Percentiles rank a stretch among this genome's conserved stretches.
These are phyloP conservation scores for Clarkia xantiana DNA, from an alignment of 345 rosid genomes.

Conservation along the genomic window DNA sequence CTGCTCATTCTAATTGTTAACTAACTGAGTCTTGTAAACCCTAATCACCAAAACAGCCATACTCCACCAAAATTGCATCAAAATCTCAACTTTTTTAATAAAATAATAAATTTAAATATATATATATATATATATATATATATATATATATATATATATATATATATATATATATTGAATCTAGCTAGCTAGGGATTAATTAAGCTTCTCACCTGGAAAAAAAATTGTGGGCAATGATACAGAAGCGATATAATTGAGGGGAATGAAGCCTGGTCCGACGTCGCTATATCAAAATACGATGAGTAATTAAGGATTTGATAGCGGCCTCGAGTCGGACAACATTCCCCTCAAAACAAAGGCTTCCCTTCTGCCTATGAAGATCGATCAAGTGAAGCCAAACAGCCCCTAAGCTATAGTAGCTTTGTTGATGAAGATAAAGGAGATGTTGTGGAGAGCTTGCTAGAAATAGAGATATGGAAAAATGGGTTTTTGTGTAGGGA, in stretches of 20 bases:
- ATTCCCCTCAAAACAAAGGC: slow-evolving; percentile 59
- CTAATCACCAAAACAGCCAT: too few relatives aligned
- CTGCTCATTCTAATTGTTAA: slow-evolving; percentile 31
- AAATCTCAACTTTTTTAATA: too few relatives aligned
- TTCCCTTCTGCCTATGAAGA: too few relatives aligned
- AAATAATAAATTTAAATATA: too few relatives aligned
- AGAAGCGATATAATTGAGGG: slow-evolving; percentile 68
- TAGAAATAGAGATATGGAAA: slow-evolving; percentile 1
- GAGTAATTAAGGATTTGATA: slow-evolving; percentile 1
- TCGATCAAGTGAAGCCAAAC: not conserved
- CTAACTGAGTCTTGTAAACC: too few relatives aligned
- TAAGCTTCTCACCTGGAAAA: too few relatives aligned
- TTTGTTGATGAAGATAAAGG: not conserved
- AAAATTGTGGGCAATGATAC: too few relatives aligned
- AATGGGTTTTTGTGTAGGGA: too few relatives aligned
- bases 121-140: too few relatives aligned
- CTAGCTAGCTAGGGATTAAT: too few relatives aligned
- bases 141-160: too few relatives aligned
- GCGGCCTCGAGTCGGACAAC: slow-evolving; percentile 94
- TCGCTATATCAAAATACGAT: not conserved
- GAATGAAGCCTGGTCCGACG: slow-evolving; percentile 99
- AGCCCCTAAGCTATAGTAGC: not conserved
- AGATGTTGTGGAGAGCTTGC: not conserved
- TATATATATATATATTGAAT: too few relatives aligned
- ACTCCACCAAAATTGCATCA: slow-evolving; percentile 1